phyloP scores from a whole-genome alignment of 495 filamentous ascomycete genomes.

The Rhypophila decipiens region DNA sequence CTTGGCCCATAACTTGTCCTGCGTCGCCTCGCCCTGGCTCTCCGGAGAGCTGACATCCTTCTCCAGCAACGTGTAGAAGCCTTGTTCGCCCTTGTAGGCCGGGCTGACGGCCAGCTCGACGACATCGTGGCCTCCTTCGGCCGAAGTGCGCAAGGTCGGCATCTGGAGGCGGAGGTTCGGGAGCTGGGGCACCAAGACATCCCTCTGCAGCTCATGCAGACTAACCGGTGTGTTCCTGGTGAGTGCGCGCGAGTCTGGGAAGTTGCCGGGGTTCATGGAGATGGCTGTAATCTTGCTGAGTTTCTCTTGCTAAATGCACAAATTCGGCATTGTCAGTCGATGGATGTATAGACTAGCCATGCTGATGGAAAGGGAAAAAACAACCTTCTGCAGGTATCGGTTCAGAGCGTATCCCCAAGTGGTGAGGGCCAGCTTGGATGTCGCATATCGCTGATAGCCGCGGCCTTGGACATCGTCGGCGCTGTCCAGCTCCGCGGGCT shows the following conservation, averaged over 20 bases:
- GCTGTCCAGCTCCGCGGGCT: constrained; percentile 6
- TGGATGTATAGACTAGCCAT: too few relatives aligned
- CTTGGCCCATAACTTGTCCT: background rate
- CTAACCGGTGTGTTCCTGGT: constrained; percentile 31
- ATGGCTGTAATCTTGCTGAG: constrained; percentile 39
- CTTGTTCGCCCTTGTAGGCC: background rate
- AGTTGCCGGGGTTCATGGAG: constrained; percentile 40
- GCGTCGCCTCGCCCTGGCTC: background rate
- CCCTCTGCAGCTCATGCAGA: background rate
- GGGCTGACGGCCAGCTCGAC: background rate
- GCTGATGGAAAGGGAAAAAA: background rate
- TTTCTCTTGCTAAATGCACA: constrained; percentile 16
- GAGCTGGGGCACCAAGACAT: constrained; percentile 1
- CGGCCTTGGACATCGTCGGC: constrained; percentile 27
- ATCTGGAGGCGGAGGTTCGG: background rate
- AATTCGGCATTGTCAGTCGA: background rate
- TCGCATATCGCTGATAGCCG: constrained; percentile 40
- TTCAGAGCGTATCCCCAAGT: constrained; percentile 44
- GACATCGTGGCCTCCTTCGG: background rate
- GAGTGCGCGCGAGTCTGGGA: constrained; percentile 40
- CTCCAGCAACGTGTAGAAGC: background rate
- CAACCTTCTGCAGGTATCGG: constrained; percentile 33
- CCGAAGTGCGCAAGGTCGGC: background rate
- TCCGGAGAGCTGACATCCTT: background rate
- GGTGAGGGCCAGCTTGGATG: constrained; percentile 35